Evolutionary conservation across 805 yeast genomes (phyloP).

Genomic region (Sugiyamaella valdiviana): DNA sequence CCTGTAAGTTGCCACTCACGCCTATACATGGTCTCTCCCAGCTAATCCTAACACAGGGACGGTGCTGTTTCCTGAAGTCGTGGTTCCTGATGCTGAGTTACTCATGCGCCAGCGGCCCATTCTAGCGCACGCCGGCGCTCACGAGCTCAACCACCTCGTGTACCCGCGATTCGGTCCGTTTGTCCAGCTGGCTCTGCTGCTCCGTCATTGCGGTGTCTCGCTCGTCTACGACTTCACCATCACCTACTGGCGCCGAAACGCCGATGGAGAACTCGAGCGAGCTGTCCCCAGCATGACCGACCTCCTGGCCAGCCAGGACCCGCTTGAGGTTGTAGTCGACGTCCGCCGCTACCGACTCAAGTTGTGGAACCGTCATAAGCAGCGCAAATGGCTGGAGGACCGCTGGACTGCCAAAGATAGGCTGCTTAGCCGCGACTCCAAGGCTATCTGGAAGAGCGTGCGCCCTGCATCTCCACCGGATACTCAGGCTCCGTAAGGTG

Average conservation of each 20-base stretch:
- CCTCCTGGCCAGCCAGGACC: background rate
- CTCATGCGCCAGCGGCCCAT: conserved; percentile 45
- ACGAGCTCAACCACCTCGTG: background rate
- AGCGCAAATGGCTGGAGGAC: conserved; percentile 60
- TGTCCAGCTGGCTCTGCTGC: conserved; percentile 22
- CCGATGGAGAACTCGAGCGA: conserved; percentile 9
- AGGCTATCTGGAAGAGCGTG: background rate
- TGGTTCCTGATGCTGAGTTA: conserved; percentile 34
- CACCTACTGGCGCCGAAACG: conserved; percentile 30
- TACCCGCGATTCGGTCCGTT: conserved; percentile 62
- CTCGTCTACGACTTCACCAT: conserved; percentile 52
- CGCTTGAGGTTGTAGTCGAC: background rate
- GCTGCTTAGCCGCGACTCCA: conserved; percentile 26
- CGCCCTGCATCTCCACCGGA: no score
- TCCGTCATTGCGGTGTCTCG: conserved; percentile 23
- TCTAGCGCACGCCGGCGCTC: conserved; percentile 49
- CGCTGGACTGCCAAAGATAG: conserved; percentile 68
- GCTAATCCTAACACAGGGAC: conserved; percentile 44
- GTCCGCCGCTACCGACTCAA: background rate
- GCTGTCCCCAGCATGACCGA: background rate
- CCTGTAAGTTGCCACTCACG: conserved; percentile 2
- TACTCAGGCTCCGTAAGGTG: no score
- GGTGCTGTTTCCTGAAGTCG: conserved; percentile 80
- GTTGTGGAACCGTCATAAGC: background rate
- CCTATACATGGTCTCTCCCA: background rate